These are phyloP conservation scores for Stevia rebaudiana DNA, from an alignment of 140 eudicot species.

Conservation along the genomic window DNA sequence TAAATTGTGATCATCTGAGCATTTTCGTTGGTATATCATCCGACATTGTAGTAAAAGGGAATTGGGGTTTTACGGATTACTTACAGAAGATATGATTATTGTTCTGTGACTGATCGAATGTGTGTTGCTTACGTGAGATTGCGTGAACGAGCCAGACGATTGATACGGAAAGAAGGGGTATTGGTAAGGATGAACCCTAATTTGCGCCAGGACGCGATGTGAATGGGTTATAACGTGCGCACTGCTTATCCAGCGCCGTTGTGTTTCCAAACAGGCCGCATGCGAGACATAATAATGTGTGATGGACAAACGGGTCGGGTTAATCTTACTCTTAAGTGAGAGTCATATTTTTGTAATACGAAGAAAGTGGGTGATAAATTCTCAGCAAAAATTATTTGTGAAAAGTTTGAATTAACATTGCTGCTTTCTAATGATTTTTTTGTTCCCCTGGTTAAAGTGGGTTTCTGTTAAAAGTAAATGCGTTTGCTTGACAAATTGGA, in stretches of 20 bases:
- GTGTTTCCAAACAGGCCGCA: conserved; percentile 31
- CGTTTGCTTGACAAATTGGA: too few species aligned
- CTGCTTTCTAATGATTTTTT: too few species aligned
- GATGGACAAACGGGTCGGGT: conserved; percentile 8
- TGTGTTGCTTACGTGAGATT: conserved; percentile 11
- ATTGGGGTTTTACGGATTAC: conserved; percentile 19
- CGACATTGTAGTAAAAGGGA: conserved; percentile 22
- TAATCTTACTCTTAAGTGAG: background rate
- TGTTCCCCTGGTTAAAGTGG: too few species aligned
- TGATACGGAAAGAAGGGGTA: conserved; percentile 12
- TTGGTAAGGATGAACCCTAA: conserved; percentile 58
- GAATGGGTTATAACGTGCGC: conserved; percentile 56
- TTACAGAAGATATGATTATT: conserved; percentile 16
- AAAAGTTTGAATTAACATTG: too few species aligned
- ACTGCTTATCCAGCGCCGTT: conserved; percentile 56
- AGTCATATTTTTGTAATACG: too few species aligned
- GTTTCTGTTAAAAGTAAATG: too few species aligned
- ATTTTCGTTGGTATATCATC: background rate
- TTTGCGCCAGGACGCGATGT: conserved; percentile 61
- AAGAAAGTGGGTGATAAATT: too few species aligned
- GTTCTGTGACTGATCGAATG: conserved; percentile 11
- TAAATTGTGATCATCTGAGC: background rate
- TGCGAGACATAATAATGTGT: conserved; percentile 1
- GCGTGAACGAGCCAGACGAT: conserved; percentile 15
- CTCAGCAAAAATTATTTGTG: too few species aligned